Evolutionary conservation across 1,139 yeast genomes (phyloP).

Genomic region (Hansenula lynferdii): DNA sequence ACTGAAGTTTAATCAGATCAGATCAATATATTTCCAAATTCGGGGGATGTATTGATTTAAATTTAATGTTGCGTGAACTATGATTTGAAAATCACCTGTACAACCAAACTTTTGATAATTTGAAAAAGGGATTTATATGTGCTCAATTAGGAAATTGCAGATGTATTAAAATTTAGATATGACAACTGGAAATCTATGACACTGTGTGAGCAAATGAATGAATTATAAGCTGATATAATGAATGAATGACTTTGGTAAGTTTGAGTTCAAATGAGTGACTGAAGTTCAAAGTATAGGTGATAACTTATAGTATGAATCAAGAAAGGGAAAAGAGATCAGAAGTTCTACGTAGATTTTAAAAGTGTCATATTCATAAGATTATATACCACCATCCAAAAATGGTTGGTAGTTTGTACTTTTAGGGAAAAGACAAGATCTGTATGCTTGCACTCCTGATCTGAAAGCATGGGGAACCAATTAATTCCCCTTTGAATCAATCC

Average conservation of each 20-base stretch:
- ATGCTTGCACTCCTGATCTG: background rate
- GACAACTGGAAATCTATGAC: background rate
- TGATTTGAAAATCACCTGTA: conserved; percentile 2
- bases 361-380: background rate
- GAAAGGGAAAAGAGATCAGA: background rate
- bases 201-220: background rate
- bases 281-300: background rate
- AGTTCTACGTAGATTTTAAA: background rate
- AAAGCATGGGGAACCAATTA: no score
- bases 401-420: background rate
- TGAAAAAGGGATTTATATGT: background rate
- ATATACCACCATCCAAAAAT: background rate
- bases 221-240: background rate
- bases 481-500: no score
- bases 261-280: background rate
- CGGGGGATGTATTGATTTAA: no score
- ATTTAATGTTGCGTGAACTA: no score
- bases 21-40: no score
- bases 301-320: background rate
- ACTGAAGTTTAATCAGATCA: no score
- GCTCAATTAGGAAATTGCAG: conserved; percentile 1
- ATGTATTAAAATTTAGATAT: background rate
- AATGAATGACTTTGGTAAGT: background rate
- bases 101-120: background rate
- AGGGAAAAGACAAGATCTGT: background rate